phyloP scores from a whole-genome alignment of 129 eudicot genomes.

The Lonicera japonica region DNA sequence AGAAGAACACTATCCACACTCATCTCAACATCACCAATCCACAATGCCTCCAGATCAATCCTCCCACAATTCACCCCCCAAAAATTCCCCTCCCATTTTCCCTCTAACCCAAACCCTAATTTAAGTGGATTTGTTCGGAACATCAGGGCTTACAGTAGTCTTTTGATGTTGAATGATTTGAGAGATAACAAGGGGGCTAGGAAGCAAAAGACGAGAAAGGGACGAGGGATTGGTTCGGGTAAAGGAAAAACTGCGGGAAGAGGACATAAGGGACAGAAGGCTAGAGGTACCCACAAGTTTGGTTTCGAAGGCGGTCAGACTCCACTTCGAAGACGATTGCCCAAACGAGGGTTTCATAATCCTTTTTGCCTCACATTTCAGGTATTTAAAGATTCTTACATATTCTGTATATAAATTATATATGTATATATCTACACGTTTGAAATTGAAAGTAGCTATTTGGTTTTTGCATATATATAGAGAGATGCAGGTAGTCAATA shows the following conservation, averaged over 20 bases:
- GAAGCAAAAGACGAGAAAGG: constrained; percentile 86
- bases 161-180: constrained; percentile 76
- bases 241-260: constrained; percentile 96
- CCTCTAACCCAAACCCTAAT: constrained; percentile 1
- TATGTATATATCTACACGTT: background rate
- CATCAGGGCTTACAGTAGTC: constrained; percentile 54
- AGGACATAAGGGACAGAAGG: constrained; percentile 98
- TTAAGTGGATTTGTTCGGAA: constrained; percentile 7
- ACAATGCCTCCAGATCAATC: constrained; percentile 19
- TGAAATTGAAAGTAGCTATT: background rate
- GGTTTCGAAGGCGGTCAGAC: constrained; percentile 99
- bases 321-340: constrained; percentile 79
- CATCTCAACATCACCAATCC: constrained; percentile 17
- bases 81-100: constrained; percentile 3
- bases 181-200: constrained; percentile 80
- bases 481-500: background rate
- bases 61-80: constrained; percentile 3
- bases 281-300: constrained; percentile 80
- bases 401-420: background rate
- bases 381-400: constrained; percentile 29
- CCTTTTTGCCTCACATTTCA: constrained; percentile 93
- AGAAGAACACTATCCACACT: constrained; percentile 39
- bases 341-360: constrained; percentile 87
- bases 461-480: background rate
- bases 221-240: constrained; percentile 97